Evolutionary conservation across 345 rosid genomes (phyloP).

Genomic region (Salix caprea): DNA sequence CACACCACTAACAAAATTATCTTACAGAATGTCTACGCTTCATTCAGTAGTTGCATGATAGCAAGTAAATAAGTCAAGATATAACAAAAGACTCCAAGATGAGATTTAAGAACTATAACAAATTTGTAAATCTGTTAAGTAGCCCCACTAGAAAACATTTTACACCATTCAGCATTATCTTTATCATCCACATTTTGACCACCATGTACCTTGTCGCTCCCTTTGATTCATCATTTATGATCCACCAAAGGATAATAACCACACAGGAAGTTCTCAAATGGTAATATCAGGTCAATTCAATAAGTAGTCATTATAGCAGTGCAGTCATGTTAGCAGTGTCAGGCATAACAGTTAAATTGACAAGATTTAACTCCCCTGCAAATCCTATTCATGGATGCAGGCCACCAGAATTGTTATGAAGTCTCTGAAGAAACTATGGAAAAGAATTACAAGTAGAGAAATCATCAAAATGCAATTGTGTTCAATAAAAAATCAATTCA

Average conservation of each 20-base stretch:
- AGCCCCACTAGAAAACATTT: background rate
- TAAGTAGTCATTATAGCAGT: background rate
- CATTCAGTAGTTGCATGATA: background rate
- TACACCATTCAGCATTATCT: background rate
- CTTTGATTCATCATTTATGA: background rate
- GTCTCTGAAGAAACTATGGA: background rate
- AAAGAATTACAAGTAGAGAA: background rate
- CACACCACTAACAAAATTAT: background rate
- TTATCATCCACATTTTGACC: background rate
- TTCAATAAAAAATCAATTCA: background rate
- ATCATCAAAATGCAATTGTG: background rate
- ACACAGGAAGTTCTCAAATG: background rate
- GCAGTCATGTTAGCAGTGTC: background rate
- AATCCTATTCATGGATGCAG: background rate
- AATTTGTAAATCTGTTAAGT: background rate
- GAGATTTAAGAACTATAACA: background rate
- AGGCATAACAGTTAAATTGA: background rate
- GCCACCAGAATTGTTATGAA: background rate
- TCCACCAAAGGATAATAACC: background rate
- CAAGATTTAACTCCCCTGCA: background rate
- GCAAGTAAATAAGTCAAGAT: background rate
- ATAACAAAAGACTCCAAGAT: background rate
- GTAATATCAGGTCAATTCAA: background rate
- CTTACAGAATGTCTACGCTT: background rate
- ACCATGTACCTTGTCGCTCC: background rate